Conservation (phyloP, 2,329 filamentous ascomycete genomes). For the Nigrospora sphaerica region DNA sequence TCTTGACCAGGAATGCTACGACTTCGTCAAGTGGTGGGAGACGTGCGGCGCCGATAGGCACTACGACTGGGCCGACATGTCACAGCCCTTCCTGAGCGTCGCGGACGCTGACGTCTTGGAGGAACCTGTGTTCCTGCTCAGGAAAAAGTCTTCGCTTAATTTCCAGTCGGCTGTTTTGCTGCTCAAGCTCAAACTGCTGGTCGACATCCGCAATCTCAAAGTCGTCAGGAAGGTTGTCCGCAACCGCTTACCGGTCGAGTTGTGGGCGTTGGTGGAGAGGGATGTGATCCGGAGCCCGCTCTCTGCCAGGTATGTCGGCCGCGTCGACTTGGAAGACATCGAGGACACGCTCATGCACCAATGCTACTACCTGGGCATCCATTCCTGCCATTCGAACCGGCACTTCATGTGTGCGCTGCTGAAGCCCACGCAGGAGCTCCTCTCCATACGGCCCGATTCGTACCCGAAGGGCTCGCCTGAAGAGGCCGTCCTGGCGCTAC, state of each 20-base stretch:
- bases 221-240: slow-evolving; percentile 10
- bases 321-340: slow-evolving; percentile 1
- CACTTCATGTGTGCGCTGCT: slow-evolving; percentile 10
- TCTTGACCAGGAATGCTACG: slow-evolving; percentile 42
- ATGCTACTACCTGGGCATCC: neutral
- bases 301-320: slow-evolving; percentile 7
- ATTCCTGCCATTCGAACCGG: slow-evolving; percentile 1
- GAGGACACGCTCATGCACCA: slow-evolving; percentile 7
- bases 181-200: slow-evolving; percentile 18
- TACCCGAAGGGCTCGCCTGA: slow-evolving; percentile 7
- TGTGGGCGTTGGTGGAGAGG: slow-evolving; percentile 11
- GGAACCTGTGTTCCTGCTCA: slow-evolving; percentile 3
- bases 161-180: slow-evolving; percentile 9
- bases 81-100: slow-evolving; percentile 15
- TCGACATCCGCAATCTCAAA: slow-evolving; percentile 18
- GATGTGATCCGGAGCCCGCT: slow-evolving; percentile 15
- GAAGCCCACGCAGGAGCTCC: slow-evolving; percentile 5
- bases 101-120: slow-evolving; percentile 13
- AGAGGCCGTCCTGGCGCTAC: slow-evolving; percentile 9
- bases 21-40: slow-evolving; percentile 30
- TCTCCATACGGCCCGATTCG: neutral
- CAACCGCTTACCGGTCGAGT: slow-evolving; percentile 9
- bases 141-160: slow-evolving; percentile 3
- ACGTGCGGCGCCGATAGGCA: slow-evolving; percentile 7
- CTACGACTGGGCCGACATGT: slow-evolving; percentile 28